Base-by-base conservation (phyloP, 768 basidiomycete species). In the Mycena polygramma region DNA sequence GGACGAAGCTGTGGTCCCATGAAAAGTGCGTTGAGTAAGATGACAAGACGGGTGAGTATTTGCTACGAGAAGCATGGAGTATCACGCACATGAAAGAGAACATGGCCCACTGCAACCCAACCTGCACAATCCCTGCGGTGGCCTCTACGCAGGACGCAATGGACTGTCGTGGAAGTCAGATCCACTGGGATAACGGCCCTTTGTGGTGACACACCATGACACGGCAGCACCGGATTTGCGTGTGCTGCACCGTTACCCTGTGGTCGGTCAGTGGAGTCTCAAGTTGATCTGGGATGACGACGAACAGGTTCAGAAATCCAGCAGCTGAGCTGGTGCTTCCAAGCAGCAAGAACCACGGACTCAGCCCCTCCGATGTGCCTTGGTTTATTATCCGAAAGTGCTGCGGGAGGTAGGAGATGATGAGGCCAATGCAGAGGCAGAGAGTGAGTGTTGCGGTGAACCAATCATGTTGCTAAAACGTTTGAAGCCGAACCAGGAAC, bases 361-460 rank as follows among this genome's bases (percentile, higher is more conserved):
- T 96, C 72, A 99, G 90, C 0, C 98, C 98, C 73, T 97, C 91
- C 0, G 93, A 95, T 0, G 95, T 92, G 46, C 89, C 86, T 26
- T 90, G 86, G 58, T 84, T 78, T 75, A 98, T 92, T 73, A 98
- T 98, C 9, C 95, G 88, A 62, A 90, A 81, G 75, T 95, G 94
- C 92, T 95, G 95, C 1, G 96, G 97, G 3, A 90, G 77, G 81
- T 97, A 98, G 30, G 95, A 96, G 53, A 94, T 74, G 63, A 95
- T 79, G 52, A 97, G 84, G 7, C 97, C 96, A 66, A 86, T 75
- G 74, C 88, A 89, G 22, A 97, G 89, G 36, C 89, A 81, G 13
- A 84, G 78, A 0, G 91, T 91, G 35, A 97, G 86, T 15, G 89
- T 75, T n/a, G 89, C 85, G 5, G 89, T 88, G 72, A 90, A 86